phyloP scores from a whole-genome alignment of 208 protist species.

The Crithidia brevicula region DNA sequence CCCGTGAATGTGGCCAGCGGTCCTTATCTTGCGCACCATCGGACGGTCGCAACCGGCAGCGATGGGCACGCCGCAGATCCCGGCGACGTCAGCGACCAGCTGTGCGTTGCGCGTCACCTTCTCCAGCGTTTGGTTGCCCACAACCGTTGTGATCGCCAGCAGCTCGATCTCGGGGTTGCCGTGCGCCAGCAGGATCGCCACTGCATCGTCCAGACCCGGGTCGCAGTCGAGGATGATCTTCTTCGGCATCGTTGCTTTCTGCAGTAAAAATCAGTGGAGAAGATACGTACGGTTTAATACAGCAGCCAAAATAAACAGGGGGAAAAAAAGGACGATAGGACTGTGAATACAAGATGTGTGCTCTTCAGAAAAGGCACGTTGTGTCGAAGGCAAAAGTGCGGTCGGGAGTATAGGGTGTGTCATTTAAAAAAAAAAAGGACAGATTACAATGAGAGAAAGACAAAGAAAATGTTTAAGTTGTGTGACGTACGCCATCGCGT shows the following conservation, averaged over 20 bases:
- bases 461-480: background rate
- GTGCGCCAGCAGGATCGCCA: slow-evolving; percentile 76
- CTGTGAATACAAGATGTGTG: background rate
- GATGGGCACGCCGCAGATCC: slow-evolving; percentile 44
- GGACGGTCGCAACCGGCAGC: slow-evolving; percentile 51
- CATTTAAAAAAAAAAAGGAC: background rate
- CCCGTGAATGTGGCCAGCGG: slow-evolving; percentile 74
- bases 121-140: slow-evolving; percentile 84
- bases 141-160: slow-evolving; percentile 79
- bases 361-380: background rate
- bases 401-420: background rate
- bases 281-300: too few relatives aligned
- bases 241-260: slow-evolving; percentile 40
- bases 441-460: background rate
- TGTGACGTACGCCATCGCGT: too few relatives aligned
- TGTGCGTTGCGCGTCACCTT: slow-evolving; percentile 77
- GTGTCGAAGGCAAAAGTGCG: slow-evolving; percentile 1
- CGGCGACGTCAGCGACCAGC: slow-evolving; percentile 43
- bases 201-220: slow-evolving; percentile 83
- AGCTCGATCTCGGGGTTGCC: slow-evolving; percentile 70
- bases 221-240: slow-evolving; percentile 89
- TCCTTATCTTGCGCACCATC: slow-evolving; percentile 42
- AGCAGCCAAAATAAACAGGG: too few relatives aligned
- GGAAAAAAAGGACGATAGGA: background rate
- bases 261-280: too few relatives aligned